Percentiles rank a stretch among this genome's conserved stretches.
Evolutionary conservation across 768 basidiomycete species (phyloP).

Genomic region (Lentinula guzmanii): DNA sequence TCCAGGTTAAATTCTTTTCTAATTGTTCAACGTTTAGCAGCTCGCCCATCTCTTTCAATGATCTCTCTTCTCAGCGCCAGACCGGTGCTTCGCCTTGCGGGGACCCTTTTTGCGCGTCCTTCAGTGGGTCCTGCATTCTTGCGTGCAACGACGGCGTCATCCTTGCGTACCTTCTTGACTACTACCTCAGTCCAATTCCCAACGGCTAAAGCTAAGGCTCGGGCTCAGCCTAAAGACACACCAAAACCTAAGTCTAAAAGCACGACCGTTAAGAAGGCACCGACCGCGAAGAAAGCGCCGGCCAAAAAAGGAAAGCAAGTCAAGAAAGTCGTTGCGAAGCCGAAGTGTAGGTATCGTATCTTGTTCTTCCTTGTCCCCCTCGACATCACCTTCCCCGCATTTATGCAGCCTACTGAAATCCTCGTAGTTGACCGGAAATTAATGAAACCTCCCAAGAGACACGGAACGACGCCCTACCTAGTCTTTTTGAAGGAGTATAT

Average conservation of each 20-base stretch:
- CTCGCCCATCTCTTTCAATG: conserved; percentile 5
- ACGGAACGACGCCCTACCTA: conserved; percentile 16
- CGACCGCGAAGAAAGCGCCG: conserved; percentile 4
- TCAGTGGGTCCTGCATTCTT: background rate
- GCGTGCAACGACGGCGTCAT: background rate
- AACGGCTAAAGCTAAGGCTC: conserved; percentile 5
- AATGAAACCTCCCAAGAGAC: conserved; percentile 19
- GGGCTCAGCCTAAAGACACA: background rate
- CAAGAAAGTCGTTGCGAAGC: conserved; percentile 6
- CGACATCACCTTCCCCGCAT: background rate
- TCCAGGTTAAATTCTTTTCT: background rate
- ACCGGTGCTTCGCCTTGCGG: background rate
- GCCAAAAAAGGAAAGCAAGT: conserved; percentile 4
- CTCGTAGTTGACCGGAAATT: conserved; percentile 4
- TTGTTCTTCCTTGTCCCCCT: background rate
- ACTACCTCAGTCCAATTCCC: background rate
- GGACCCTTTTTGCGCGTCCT: background rate
- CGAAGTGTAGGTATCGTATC: conserved; percentile 9
- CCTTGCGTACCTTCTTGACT: conserved; percentile 10
- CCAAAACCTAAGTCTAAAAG: background rate
- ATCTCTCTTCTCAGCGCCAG: conserved; percentile 1
- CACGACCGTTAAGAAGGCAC: background rate
- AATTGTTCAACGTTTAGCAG: background rate
- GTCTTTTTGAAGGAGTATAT: conserved; percentile 17
- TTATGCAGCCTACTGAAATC: background rate